A percentile compares a stretch with the other conserved stretches of the same genome.
These are phyloP conservation scores for Haematococcus lacustris DNA, from an alignment of 139 green algal species.

Conservation along the genomic window DNA sequence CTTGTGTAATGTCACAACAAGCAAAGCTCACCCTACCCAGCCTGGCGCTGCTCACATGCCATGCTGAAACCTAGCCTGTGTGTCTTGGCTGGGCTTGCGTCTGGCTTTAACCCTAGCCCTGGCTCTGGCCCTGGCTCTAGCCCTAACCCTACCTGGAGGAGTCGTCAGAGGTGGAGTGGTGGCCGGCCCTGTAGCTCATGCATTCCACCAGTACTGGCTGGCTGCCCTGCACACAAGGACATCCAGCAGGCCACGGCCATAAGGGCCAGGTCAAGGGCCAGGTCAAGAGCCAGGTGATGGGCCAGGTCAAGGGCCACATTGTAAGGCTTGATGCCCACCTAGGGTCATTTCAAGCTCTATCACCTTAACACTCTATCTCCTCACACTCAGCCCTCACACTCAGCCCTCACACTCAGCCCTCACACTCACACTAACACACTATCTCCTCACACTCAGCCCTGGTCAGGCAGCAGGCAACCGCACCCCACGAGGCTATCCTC, in stretches of 20 bases:
- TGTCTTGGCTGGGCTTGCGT: background rate
- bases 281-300: background rate
- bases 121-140: background rate
- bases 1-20: background rate
- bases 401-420: too few species aligned
- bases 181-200: slow-evolving; percentile 83
- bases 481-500: too few species aligned
- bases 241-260: too few species aligned
- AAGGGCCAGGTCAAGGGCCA: background rate
- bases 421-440: too few species aligned
- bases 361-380: background rate
- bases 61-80: background rate
- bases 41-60: background rate
- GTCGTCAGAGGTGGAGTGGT: slow-evolving; percentile 91
- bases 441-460: too few species aligned
- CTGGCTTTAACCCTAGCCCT: background rate
- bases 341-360: background rate
- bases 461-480: too few species aligned
- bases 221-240: background rate
- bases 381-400: too few species aligned
- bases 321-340: background rate
- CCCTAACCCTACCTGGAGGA: slow-evolving; percentile 41
- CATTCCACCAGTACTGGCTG: slow-evolving; percentile 75
- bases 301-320: background rate
- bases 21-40: too few species aligned